Conservation (phyloP, 441 rosid genomes). For the Corymbia citriodora region DNA sequence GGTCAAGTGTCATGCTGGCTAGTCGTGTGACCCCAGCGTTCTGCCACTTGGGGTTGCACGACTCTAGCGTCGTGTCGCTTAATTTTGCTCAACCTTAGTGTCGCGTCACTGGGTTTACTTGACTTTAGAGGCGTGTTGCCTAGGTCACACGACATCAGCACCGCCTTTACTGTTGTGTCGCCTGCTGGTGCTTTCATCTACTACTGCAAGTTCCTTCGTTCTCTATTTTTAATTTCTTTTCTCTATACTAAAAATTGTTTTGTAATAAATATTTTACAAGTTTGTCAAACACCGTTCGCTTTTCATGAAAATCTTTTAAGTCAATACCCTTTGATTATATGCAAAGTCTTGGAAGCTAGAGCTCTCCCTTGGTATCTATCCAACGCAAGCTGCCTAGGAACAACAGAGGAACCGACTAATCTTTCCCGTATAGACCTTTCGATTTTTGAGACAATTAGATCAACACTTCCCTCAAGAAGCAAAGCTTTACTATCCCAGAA, state of each 20-base stretch:
- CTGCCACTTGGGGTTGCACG: not conserved
- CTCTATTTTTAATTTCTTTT: too few relatives aligned
- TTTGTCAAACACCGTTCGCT: too few relatives aligned
- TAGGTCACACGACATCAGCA: not conserved
- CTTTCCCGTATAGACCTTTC: not conserved
- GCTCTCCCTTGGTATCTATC: not conserved
- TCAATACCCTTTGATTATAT: too few relatives aligned
- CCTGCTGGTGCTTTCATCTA: not conserved
- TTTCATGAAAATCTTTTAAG: too few relatives aligned
- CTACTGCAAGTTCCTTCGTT: too few relatives aligned
- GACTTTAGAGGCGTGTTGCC: not conserved
- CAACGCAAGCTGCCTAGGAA: not conserved
- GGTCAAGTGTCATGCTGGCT: not conserved
- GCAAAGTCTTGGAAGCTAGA: too few relatives aligned
- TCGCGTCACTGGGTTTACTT: too few relatives aligned
- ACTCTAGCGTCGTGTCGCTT: not conserved
- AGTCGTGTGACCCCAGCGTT: not conserved
- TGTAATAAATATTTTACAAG: too few relatives aligned
- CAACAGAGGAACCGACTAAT: not conserved
- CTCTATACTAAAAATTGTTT: too few relatives aligned
- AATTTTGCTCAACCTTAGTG: too few relatives aligned
- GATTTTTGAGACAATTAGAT: not conserved
- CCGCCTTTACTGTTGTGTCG: not conserved
- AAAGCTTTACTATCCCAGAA: too few relatives aligned
- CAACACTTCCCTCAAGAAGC: not conserved